Evolutionary conservation across 1,139 yeast genomes (phyloP), one percentile per base, ranked within the genome.

Genomic region (Candida sp.): DNA sequence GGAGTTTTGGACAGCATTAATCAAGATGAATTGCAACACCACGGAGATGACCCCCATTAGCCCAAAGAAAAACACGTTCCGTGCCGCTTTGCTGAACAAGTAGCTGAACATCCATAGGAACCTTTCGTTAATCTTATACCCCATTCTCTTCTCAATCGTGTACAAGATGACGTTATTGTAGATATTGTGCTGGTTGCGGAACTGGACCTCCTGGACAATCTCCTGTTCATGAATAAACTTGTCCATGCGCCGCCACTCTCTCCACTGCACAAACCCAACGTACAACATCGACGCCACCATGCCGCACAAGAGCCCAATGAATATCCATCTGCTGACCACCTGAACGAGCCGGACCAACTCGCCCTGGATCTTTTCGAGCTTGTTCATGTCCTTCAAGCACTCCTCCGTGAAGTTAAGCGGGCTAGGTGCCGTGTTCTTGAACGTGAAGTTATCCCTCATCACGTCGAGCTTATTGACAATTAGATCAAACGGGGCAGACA

Each of bases 91-190:
- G 0, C 88, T 80, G 1, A 81, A 63, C n/a, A 75, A 55, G 59
- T 81, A 86, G 37, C 78, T 73, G 1, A 77, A 51, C 1, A 81
- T 42, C 90, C 91, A 86, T 28, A 63, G 49, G 1, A 44, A 43
- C 22, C 38, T 50, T 8, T 49, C 47, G 44, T 46, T 42, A 4
- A 54, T 22, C 3, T 49, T 34, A 3, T 52, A 12, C 4, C 49
- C 48, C 41, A 49, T 42, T 31, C 52, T 47, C 32, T 56, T 56
- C 12, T 46, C 33, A 5, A 52, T 23, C 3, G 51, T 51, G 26
- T 52, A 55, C 12, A 55, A 27, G 2, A 52, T 7, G 17, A 40
- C 28, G 41, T 45, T 54, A 8, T 54, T 42, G 37, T 56, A 56
- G n/a, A 56, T 42, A 43, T 55, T 55, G 12, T 35, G 43, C 37